Evolutionary conservation across 495 filamentous ascomycete species (phyloP).

Genomic region (Geoglossum glabrum): DNA sequence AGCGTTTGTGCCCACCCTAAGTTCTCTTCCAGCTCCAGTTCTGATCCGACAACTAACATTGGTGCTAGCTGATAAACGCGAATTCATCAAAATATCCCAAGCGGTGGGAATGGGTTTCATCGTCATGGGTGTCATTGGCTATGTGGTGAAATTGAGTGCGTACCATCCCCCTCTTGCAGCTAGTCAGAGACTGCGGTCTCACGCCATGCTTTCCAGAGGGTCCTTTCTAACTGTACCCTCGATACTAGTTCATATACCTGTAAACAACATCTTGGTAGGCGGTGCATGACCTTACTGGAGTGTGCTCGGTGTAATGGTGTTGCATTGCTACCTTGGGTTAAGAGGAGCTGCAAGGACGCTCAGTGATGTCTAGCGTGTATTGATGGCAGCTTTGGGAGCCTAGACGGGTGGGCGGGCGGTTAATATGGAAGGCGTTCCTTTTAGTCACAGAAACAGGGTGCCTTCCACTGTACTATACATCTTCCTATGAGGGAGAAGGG

Average conservation of each 20-base stretch:
- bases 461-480: neutral
- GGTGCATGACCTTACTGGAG: conserved; percentile 27
- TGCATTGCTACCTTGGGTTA: neutral
- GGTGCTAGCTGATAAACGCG: conserved; percentile 47
- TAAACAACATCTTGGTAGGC: conserved; percentile 67
- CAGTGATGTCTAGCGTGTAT: neutral
- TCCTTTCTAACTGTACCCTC: neutral
- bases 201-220: neutral
- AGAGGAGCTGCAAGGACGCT: neutral
- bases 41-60: neutral
- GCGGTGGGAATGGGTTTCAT: conserved; percentile 86
- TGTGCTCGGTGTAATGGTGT: neutral
- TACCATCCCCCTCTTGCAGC: conserved; percentile 2
- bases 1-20: conserved; percentile 34
- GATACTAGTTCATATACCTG: conserved; percentile 50
- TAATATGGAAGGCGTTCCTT: neutral
- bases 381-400: neutral
- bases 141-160: conserved; percentile 84
- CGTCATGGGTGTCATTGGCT: conserved; percentile 74
- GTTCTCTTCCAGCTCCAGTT: neutral
- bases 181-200: too few species aligned
- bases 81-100: conserved; percentile 89
- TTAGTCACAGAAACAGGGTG: neutral
- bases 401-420: neutral
- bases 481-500: neutral